Evolutionary conservation across 2,329 filamentous ascomycete species (phyloP), one percentile per base, ranked within the genome.

Genomic region (Aspergillus sp.): DNA sequence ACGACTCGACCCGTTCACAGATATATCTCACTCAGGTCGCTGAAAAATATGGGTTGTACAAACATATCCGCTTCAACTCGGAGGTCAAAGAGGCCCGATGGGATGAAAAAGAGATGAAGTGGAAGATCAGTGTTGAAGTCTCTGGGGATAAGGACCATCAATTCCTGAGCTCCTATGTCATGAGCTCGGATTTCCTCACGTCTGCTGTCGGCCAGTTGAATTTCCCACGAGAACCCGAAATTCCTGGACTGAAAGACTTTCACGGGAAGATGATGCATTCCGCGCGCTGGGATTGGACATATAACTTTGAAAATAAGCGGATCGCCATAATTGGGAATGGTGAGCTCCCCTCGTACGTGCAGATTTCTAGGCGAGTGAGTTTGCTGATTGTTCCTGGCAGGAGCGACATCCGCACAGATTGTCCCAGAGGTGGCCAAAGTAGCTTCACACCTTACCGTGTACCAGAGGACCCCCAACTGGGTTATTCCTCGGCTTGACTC

Each of bases 201-300:
- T 83, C 80, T 15, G 84, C 81, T 4, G 83, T 86, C 27, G 84
- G 85, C 1, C 83, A 86, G 63, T 69, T 86, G 40, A 86, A 86
- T 61, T 70, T 79, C 33, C 84, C 83, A 0, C 71, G 73, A 6
- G 79, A 77, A 59, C 82, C 82, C 0, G 67, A 77, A 1, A 82
- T 84, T n/a, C 70, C 77, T 9, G 82, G 81, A 0, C 57, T 83
- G 15, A 70, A 79, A 0, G 68, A 72, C 7, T 84, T 83, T 57
- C 68, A 77, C 33, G 82, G 82, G 2, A 83, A 82, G 68, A 72
- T 78, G 57, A 83, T 82, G 75, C 83, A 86, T 61, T 82, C 79
- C 3, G 82, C 83, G 3, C 69, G 82, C 17, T 86, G 83, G 83
- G 83, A 86, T 59, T 85, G 82, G 82, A 81, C 76, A 39, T 84